These are phyloP conservation scores for Solanum clarkiae DNA, from an alignment of 257 asterid genomes.

Conservation along the genomic window DNA sequence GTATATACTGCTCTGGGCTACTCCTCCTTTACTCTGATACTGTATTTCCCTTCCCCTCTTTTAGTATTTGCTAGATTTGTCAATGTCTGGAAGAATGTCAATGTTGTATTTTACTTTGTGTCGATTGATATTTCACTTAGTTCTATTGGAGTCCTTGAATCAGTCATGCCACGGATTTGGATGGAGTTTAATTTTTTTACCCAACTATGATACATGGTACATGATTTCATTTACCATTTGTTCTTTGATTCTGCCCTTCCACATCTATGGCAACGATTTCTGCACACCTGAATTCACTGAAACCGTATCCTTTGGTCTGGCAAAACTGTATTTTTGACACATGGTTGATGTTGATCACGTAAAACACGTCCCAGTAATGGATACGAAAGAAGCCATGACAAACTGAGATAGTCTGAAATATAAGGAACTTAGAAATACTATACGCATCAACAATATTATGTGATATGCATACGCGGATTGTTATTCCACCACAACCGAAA, in stretches of 20 bases:
- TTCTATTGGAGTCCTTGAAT: no score
- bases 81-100: not conserved
- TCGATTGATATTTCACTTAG: no score
- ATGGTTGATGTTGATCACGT: not conserved
- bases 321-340: not conserved
- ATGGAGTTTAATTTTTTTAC: not conserved
- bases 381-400: not conserved
- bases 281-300: not conserved
- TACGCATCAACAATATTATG: not conserved
- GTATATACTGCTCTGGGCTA: not conserved
- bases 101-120: not conserved
- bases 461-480: not conserved
- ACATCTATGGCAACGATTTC: not conserved
- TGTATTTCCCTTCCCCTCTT: not conserved
- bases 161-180: not conserved
- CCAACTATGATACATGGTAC: not conserved
- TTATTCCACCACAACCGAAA: not conserved
- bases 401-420: not conserved
- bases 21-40: not conserved
- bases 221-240: not conserved
- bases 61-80: not conserved
- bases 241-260: not conserved
- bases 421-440: not conserved
- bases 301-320: not conserved
- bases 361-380: no score